phyloP scores from a whole-genome alignment of 345 rosid genomes.

The Populus tremula region DNA sequence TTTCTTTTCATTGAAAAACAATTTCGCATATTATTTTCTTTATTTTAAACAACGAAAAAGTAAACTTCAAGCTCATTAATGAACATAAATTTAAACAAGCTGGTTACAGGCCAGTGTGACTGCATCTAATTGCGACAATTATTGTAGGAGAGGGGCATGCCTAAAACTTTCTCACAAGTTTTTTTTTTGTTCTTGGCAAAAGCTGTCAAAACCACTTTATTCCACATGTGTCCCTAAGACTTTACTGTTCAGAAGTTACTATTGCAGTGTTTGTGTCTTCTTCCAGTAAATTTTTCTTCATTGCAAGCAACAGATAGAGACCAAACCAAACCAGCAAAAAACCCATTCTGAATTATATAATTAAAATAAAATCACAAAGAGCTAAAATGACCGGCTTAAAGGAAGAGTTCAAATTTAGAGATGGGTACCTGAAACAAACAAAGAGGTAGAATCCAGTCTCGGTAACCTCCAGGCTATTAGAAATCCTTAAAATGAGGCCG shows the following conservation, averaged over 20 bases:
- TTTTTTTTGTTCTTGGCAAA: constrained; percentile 8
- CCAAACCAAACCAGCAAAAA: background rate
- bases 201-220: constrained; percentile 18
- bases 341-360: background rate
- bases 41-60: background rate
- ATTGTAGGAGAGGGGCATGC: background rate
- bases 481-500: constrained; percentile 11
- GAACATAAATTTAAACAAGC: constrained; percentile 6
- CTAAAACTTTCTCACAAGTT: background rate
- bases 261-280: background rate
- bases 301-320: background rate
- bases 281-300: background rate
- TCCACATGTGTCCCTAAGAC: constrained; percentile 7
- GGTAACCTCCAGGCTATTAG: constrained; percentile 16
- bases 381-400: background rate
- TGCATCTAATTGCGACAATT: background rate
- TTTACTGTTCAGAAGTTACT: constrained; percentile 4
- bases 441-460: constrained; percentile 21
- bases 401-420: background rate
- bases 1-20: constrained; percentile 3
- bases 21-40: constrained; percentile 7
- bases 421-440: constrained; percentile 38
- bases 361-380: background rate
- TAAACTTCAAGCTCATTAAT: background rate
- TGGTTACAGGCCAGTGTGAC: constrained; percentile 7